Evolutionary conservation across 345 rosid species (phyloP).

Genomic region (Eucalyptus pauciflora): DNA sequence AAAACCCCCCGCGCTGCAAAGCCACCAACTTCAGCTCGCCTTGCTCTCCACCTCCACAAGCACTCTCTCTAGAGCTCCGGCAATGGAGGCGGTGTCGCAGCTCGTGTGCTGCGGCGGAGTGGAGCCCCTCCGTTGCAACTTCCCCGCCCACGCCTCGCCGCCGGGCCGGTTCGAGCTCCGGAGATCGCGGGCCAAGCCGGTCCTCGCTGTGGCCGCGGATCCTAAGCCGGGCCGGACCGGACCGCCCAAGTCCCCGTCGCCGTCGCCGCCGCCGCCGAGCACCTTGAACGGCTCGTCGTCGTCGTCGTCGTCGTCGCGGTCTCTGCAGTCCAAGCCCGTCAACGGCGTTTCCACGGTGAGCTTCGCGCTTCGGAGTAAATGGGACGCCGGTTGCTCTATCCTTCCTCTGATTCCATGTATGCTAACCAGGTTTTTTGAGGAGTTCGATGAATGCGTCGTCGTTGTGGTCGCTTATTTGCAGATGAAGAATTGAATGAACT

Average conservation of each 20-base stretch:
- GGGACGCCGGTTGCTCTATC: background rate
- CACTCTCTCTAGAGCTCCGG: background rate
- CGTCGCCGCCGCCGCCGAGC: constrained; percentile 6
- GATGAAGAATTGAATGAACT: background rate
- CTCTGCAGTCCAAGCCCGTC: constrained; percentile 24
- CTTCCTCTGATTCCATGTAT: background rate
- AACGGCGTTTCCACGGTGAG: constrained; percentile 56
- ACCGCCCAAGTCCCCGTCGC: constrained; percentile 12
- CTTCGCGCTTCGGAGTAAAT: background rate
- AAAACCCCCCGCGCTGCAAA: background rate
- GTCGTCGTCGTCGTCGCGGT: constrained; percentile 21
- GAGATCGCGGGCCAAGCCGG: background rate
- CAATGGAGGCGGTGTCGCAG: constrained; percentile 4
- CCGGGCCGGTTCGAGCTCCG: background rate
- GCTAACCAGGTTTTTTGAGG: background rate
- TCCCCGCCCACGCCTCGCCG: background rate
- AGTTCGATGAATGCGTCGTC: background rate
- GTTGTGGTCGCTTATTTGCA: background rate
- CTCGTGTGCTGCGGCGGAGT: constrained; percentile 6
- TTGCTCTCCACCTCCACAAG: background rate
- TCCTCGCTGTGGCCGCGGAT: constrained; percentile 55
- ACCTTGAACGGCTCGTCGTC: constrained; percentile 25
- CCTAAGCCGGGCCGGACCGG: constrained; percentile 47
- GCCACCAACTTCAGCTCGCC: accelerated
- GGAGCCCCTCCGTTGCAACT: background rate